Conservation (phyloP, 352 stramenopile genomes). For the Phytopythium oedochilum region DNA sequence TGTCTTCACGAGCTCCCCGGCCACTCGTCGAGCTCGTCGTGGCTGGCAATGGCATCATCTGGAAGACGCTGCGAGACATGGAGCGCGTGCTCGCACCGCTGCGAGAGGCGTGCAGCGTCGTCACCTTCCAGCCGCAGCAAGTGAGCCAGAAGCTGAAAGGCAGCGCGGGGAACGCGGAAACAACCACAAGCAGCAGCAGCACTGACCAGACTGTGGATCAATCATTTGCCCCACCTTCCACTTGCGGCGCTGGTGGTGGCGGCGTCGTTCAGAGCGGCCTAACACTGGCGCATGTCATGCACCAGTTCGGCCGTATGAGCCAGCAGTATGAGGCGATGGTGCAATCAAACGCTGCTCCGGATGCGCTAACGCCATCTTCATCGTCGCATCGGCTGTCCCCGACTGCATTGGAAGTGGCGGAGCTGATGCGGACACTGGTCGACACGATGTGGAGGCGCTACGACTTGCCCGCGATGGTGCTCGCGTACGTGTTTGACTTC, state of each 20-base stretch:
- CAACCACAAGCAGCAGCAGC: too few relatives aligned
- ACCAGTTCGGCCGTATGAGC: constrained; percentile 69
- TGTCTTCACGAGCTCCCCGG: constrained; percentile 20
- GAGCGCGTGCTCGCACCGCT: constrained; percentile 45
- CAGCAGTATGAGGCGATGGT: constrained; percentile 54
- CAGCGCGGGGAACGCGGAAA: neutral
- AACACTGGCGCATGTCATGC: constrained; percentile 73
- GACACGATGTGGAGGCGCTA: constrained; percentile 68
- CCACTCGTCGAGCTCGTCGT: constrained; percentile 52
- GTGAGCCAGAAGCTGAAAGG: constrained; percentile 6
- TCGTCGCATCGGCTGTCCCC: neutral
- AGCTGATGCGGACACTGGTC: constrained; percentile 42
- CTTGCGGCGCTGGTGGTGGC: neutral
- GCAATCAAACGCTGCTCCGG: neutral
- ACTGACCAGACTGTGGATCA: neutral
- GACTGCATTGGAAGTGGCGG: constrained; percentile 23
- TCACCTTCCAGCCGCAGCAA: constrained; percentile 34
- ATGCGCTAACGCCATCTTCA: neutral
- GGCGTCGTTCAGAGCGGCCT: constrained; percentile 30
- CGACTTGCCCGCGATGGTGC: constrained; percentile 63
- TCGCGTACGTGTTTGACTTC: constrained; percentile 79
- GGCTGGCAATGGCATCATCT: constrained; percentile 33
- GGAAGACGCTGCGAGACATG: constrained; percentile 39
- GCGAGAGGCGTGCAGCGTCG: constrained; percentile 51
- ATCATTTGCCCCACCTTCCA: neutral